Base-by-base conservation (phyloP, 352 stramenopile genomes). In the Phytophthora multivora region DNA sequence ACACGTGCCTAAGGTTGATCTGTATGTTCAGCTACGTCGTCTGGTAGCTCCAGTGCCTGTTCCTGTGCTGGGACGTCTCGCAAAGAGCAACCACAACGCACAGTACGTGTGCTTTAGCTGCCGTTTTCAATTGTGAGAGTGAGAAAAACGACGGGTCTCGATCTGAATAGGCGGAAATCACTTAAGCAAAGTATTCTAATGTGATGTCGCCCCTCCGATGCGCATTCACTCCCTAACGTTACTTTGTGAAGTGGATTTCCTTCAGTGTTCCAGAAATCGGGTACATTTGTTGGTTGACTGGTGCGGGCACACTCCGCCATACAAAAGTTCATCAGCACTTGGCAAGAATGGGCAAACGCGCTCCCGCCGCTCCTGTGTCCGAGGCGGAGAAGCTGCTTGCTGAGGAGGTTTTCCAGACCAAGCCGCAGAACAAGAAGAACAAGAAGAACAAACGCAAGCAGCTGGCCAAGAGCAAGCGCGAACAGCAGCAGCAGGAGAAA, bases 341-440 rank as follows among this genome's bases (percentile, higher is more conserved):
- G 36, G 11, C 30, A 43, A 79, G 2, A 28, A 88, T 88, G 79
- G 75, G 75, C 59, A 87, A 87, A 66, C 75, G 73, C 21, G 63
- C 68, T 19, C 61, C 69, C 13, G 25, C 23, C 9, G 49, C 56
- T 21, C 39, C 62, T 5, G 62, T 71, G 26, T 63, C 63, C 19
- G 63, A 65, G 36, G 75, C 83, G 48, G 83, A 91, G 56, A 75
- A 77, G 69, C 66, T 75, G 42, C 68, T 91, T 56, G 75, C 69
- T 5, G 66, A 76, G 35, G 69, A 89, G 25, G 58, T 91, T 35
- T 91, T 91, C 52, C 67, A 82, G 59, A 49, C 41, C 28, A 62
- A 56, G 10, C 46, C 62, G n/a, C 49, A 49, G 26, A n/a, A 21
- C 31, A 69, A 59, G 36, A 59, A 53, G 35, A 74, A 64, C 31